Conservation (phyloP, 768 basidiomycete species). For the Pleurotus sapidus region DNA sequence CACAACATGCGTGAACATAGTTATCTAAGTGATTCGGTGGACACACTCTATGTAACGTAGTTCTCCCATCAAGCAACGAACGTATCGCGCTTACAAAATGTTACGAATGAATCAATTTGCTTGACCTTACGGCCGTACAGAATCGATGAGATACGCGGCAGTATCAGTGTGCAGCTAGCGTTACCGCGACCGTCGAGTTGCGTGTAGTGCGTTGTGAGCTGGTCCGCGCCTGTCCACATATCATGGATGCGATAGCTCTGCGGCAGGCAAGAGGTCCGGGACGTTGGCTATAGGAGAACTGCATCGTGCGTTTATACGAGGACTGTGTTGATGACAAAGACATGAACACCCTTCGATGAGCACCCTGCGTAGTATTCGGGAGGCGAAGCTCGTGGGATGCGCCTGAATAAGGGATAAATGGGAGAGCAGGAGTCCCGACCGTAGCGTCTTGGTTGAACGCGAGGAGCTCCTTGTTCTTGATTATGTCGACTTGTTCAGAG, state of each 20-base stretch:
- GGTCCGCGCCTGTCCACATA: conserved; percentile 49
- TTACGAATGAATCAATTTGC: too few species aligned
- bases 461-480: conserved; percentile 49
- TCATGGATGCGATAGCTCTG: conserved; percentile 43
- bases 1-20: too few species aligned
- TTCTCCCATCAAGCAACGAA: too few species aligned
- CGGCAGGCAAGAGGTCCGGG: conserved; percentile 38
- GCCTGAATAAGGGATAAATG: conserved; percentile 40
- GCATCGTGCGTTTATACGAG: conserved; percentile 29
- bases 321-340: conserved; percentile 53
- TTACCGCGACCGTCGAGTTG: conserved; percentile 32
- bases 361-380: conserved; percentile 51
- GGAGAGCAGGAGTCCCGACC: conserved; percentile 43
- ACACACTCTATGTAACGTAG: too few species aligned
- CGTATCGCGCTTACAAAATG: too few species aligned
- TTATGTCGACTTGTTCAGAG: conserved; percentile 40
- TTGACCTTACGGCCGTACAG: not conserved
- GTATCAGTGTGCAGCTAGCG: conserved; percentile 51
- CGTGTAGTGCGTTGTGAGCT: conserved; percentile 36
- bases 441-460: conserved; percentile 52
- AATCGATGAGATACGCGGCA: conserved; percentile 44
- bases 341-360: conserved; percentile 48
- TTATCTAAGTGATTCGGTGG: too few species aligned
- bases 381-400: conserved; percentile 36
- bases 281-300: conserved; percentile 43